Evolutionary conservation across 2,329 filamentous ascomycete genomes (phyloP), one percentile per base, ranked within the genome.

Genomic region (Pseudogymnoascus sp.): DNA sequence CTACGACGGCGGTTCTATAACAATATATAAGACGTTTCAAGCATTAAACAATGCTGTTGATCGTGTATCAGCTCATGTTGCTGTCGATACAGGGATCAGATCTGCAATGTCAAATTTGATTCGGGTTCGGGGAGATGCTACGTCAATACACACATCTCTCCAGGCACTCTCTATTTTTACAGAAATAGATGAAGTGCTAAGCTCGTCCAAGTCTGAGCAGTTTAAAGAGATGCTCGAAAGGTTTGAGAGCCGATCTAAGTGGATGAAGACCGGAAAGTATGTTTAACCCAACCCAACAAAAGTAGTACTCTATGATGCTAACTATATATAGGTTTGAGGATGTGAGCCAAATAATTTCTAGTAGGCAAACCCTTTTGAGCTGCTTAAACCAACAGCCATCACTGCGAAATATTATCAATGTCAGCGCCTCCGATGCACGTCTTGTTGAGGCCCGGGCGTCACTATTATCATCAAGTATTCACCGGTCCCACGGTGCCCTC

Each of bases 231-330:
- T 85, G 27, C 82, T 92, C 72, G 72, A 78, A 13, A 80, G 79
- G 48, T 89, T 96, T 69, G 81, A 85, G 64, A 73, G 72, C 10
- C 84, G 91, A 31, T 82, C 85, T 15, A 77, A 78, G 45, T 97
- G 92, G 92, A 91, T 97, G 86, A 85, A 87, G 70, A 87, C 85
- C 65, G 90, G 89, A 72, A 83, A 86, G 89, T 91, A 80, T 76
- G 84, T 76, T 55, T 60, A n/a, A 13, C 45, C 21, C 45, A 63
- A 63, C 5, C 27, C 35, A 21, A 18, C 1, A 27, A 52, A 10
- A 62, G 40, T 73, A 27, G 70, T 35, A 27, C 29, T 33, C 48
- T 63, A 10, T 39, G 15, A 33, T 33, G 35, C 35, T 69, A 78
- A 79, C 62, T 76, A 75, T 60, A 65, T 72, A 15, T 72, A 89